Evolutionary conservation across 75 land plant genomes (phyloP), one percentile per base, ranked within the genome.

Genomic region (Cryptomeria japonica): DNA sequence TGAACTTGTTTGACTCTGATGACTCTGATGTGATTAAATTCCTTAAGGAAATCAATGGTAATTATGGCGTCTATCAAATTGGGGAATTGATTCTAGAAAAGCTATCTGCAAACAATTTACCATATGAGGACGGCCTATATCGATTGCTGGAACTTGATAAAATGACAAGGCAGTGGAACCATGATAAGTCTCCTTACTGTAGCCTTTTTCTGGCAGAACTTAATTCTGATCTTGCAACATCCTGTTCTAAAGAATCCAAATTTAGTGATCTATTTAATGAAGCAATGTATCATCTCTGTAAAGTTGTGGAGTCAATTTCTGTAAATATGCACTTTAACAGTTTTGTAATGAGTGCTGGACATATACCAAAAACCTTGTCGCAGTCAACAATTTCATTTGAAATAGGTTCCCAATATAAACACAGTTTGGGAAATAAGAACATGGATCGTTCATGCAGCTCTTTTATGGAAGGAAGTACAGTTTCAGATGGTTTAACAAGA

Each of bases 151-250:
- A 96, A 72, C 90, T 98, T 55, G 99, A 98, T 82, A 94, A 96
- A 88, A 86, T 94, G 68, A 95, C 95, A 32, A 92, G 99, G 73
- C 49, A 87, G 22, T 91, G 91, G 89, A 92, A 88, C 44, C 86
- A 87, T 88, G 96, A 94, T 80, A 92, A 93, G 86, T 91, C 95
- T 18, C 88, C 94, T 73, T 90, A 90, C 16, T 97, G 97, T 85
- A 92, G 92, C 88, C 92, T 98, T 68, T 98, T 96, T 88, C 93
- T 98, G 61, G 95, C 99, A 80, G 99, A 98, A 87, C 85, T 97
- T 42, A 96, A 93, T 86, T 89, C 90, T 89, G 99, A 98, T 82
- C 83, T 92, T 87, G 95, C 95, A 22, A 76, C 86, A 58, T 89
- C 87, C 36, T 87, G 91, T 84, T 72, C 90, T 22, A 88, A 89